Base-by-base conservation (phyloP, 1,139 yeast species). In the Suhomyces choctaworum region DNA sequence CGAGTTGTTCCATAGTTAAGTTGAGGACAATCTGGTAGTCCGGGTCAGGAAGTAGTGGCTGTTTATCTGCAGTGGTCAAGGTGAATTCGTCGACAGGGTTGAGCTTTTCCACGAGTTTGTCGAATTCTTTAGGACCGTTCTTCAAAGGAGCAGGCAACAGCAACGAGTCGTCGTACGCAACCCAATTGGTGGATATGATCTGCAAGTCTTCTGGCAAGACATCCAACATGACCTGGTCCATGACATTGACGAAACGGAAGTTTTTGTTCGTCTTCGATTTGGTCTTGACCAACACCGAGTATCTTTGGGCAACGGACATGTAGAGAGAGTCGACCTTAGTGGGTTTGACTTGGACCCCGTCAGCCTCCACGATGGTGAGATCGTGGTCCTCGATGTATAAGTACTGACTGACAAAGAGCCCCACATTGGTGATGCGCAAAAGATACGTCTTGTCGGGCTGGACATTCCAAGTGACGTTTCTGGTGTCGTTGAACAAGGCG, bases 331-430 rank as follows among this genome's bases (percentile, higher is more conserved):
- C 72, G n/a, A 84, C 76, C 4, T 58, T 64, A 39, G 69, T 66
- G 10, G 82, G 83, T 43, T 79, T 67, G 13, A 80, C 81, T 40
- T 72, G 75, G 17, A 80, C 70, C 42, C 94, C 94, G 59, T 84
- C 94, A 16, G 81, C 78, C 55, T 82, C 92, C 34, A 84, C 85
- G 34, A 84, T 69, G 19, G 75, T 74, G 44, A 84, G 62, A 12
- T 73, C 77, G 54, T 83, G 90, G 48, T 76, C 88, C 51, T 83
- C 88, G 44, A 83, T 64, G 47, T 73, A 75, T 25, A 84, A 47
- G 47, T 78, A 82, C 51, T 83, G 92, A 4, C 89, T 79, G 3
- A 81, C 84, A 64, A 83, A 83, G 41, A 80, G 65, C 34, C 92
- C 94, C 46, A 77, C 62, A 51, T 84, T 84, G 42, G 75, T 70